Base-by-base conservation (phyloP, 2,329 filamentous ascomycete genomes). In the Sclerotinia nivalis region DNA sequence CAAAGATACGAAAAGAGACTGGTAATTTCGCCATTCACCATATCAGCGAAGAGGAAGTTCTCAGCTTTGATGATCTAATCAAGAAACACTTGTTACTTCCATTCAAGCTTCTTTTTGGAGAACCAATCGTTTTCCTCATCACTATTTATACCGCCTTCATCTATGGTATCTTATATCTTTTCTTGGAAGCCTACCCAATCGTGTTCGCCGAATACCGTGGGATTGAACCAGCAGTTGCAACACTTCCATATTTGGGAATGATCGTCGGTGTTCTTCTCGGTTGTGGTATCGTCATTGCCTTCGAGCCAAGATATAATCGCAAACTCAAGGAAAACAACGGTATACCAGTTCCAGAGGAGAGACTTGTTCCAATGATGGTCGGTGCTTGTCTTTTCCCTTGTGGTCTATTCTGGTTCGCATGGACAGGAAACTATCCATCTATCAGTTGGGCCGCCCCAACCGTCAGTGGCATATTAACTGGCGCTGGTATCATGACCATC, bases 221-320 rank as follows among this genome's bases (percentile, higher is more conserved):
- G 9, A 75, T 73, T 7, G 28, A 69, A 9, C 67, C 67, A 47
- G 81, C 80, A 22, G 73, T 83, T 9, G 79, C 78, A 4, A 77
- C 80, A 6, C 77, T 86, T 15, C 60, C 68, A 37, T 69, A 56
- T 40, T 9, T 69, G 7, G 49, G 50, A 28, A 45, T 69, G 49
- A 58, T 66, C 20, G 20, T 59, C 9, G 93, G 93, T 68, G 92
- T 97, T 89, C 87, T 96, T 67, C 75, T 84, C 10, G 93, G 93
- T 58, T 87, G 93, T 37, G 59, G 90, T 65, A 72, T 83, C 9
- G 84, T 84, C 59, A 89, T 95, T 72, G 82, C 91, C 67, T 75
- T 87, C 56, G 84, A 86, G 76, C 87, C 88, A 34, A 83, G 84
- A 78, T 95, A 95, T 79, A 85, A 87, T 75, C 85, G 86, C 75